These are phyloP conservation scores for Nissolia schottii DNA, from an alignment of 306 rosid species.

Conservation along the genomic window DNA sequence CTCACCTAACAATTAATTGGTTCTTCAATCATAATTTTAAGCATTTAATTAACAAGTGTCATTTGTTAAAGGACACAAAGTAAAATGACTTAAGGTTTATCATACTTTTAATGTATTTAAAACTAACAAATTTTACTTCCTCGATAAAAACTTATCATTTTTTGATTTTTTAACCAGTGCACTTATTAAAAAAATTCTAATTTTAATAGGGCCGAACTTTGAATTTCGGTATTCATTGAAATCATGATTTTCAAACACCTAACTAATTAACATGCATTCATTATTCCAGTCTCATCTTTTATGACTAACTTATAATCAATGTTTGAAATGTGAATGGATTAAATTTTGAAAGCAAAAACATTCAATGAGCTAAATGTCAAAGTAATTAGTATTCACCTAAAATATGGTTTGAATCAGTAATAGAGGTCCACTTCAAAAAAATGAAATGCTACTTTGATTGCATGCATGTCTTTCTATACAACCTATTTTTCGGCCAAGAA, in stretches of 20 bases:
- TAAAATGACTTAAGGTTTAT: too few species aligned
- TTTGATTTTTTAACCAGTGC: too few species aligned
- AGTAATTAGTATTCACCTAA: background rate
- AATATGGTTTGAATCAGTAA: background rate
- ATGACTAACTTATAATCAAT: background rate
- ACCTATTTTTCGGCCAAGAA: background rate
- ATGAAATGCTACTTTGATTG: background rate
- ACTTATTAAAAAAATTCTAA: too few species aligned
- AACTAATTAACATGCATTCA: background rate
- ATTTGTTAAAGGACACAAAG: too few species aligned
- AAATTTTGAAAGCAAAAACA: background rate
- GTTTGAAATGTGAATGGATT: background rate
- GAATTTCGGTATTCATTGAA: background rate
- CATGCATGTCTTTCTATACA: background rate
- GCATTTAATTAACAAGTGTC: too few species aligned
- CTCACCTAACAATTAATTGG: too few species aligned
- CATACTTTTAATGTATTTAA: too few species aligned
- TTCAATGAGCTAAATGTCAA: conserved; percentile 13
- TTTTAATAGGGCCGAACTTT: too few species aligned
- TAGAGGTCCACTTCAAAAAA: background rate
- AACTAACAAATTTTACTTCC: too few species aligned
- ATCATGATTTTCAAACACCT: background rate
- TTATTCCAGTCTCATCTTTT: background rate
- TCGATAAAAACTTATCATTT: too few species aligned
- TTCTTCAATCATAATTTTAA: too few species aligned